These are phyloP conservation scores for Colletotrichum chlorophyti DNA, from an alignment of 2,329 filamentous ascomycete species.

Conservation along the genomic window DNA sequence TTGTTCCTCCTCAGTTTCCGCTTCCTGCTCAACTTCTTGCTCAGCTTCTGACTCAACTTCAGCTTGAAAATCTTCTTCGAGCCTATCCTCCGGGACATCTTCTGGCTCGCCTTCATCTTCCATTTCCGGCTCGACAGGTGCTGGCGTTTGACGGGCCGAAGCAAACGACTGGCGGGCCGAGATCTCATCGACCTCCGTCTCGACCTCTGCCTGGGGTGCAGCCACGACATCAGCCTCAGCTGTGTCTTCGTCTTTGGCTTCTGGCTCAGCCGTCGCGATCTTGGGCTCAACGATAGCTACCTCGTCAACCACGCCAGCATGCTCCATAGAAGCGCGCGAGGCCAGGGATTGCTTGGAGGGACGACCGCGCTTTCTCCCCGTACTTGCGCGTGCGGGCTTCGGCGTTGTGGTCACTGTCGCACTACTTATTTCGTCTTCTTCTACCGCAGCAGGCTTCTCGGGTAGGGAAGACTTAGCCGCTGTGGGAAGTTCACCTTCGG, in stretches of 20 bases:
- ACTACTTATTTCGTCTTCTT: constrained; percentile 49
- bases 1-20: neutral
- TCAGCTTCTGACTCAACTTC: neutral
- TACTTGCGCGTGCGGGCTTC: constrained; percentile 15
- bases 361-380: constrained; percentile 40
- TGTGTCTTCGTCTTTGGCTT: no score
- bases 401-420: constrained; percentile 49
- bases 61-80: neutral
- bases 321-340: constrained; percentile 31
- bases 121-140: neutral
- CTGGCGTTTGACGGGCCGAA: constrained; percentile 28
- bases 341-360: constrained; percentile 39
- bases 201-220: neutral
- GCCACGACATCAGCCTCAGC: neutral
- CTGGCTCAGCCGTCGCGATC: neutral
- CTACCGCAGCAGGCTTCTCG: constrained; percentile 29
- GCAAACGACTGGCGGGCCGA: constrained; percentile 19
- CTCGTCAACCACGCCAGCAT: constrained; percentile 1
- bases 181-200: constrained; percentile 25
- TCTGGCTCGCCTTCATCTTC: neutral
- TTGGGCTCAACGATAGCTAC: constrained; percentile 2
- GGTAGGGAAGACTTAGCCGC: constrained; percentile 4
- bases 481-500: constrained; percentile 34
- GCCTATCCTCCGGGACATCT: neutral
- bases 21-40: neutral